Conservation (phyloP, 2,329 filamentous ascomycete genomes). For the Aspergillus clavatus region DNA sequence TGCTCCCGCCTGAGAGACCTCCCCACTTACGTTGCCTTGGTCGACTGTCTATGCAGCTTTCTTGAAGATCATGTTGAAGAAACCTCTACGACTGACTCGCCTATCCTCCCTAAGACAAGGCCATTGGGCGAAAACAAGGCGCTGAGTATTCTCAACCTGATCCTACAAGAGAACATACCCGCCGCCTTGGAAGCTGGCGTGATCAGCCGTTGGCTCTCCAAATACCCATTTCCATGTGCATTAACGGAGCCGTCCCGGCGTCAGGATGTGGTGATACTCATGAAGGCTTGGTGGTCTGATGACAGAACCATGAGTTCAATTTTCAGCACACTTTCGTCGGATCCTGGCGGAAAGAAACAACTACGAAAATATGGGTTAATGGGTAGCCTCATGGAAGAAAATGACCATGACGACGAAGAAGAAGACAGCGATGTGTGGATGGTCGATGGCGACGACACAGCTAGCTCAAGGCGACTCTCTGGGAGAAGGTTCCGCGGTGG, state of each 20-base stretch:
- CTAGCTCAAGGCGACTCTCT: conserved; percentile 37
- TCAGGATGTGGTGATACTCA: conserved; percentile 37
- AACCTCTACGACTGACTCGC: conserved; percentile 31
- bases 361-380: conserved; percentile 41
- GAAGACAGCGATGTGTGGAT: conserved; percentile 48
- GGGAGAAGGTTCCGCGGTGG: conserved; percentile 30
- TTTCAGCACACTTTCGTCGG: conserved; percentile 34
- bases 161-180: conserved; percentile 57
- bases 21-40: conserved; percentile 35
- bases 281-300: conserved; percentile 40
- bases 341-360: conserved; percentile 38
- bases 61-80: conserved; percentile 35
- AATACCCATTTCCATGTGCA: conserved; percentile 63
- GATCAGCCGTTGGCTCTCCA: conserved; percentile 68
- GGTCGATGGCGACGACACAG: conserved; percentile 50
- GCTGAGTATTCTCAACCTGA: conserved; percentile 52
- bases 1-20: conserved; percentile 32
- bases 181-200: conserved; percentile 59
- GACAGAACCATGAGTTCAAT: conserved; percentile 44
- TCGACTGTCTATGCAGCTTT: conserved; percentile 41
- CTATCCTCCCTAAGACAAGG: conserved; percentile 37
- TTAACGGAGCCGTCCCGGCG: conserved; percentile 46
- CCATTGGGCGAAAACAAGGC: conserved; percentile 42
- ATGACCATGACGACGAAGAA: conserved; percentile 50
- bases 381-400: conserved; percentile 45